phyloP scores from a whole-genome alignment of 176 grass and related monocot genomes.

The Oryza nivara region DNA sequence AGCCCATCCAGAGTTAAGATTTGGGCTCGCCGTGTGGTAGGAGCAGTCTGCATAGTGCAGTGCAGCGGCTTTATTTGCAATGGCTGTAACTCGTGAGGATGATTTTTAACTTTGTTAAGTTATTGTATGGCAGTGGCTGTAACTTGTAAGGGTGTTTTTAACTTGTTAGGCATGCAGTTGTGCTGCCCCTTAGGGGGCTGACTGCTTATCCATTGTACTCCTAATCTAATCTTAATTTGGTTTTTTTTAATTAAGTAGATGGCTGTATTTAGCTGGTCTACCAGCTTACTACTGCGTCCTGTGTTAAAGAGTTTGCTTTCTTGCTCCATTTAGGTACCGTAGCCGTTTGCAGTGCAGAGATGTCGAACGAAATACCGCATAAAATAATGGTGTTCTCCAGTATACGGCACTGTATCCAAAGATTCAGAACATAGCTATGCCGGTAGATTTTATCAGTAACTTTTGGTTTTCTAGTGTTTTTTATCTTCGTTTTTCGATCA shows the following conservation, averaged over 20 bases:
- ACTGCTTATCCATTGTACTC: slow-evolving; percentile 26
- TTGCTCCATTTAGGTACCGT: no score
- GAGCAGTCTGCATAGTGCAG: not conserved
- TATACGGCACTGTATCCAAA: no score
- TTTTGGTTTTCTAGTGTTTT: no score
- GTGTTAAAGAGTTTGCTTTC: no score
- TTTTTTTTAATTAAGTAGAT: slow-evolving; percentile 25
- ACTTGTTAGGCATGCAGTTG: not conserved
- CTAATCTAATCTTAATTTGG: slow-evolving; percentile 32
- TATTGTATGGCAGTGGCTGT: not conserved
- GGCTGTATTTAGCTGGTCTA: not conserved
- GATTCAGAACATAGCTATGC: no score
- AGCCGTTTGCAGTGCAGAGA: no score
- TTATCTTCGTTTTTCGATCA: no score
- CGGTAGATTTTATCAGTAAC: no score
- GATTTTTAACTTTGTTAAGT: not conserved
- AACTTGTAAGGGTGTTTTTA: not conserved
- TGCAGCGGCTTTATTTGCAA: not conserved
- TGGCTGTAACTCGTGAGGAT: slow-evolving; percentile 10
- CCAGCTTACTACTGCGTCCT: no score
- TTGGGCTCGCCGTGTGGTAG: slow-evolving; percentile 22
- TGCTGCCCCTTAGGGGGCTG: slow-evolving; percentile 18
- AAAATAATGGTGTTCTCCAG: no score
- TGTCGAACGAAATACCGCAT: no score
- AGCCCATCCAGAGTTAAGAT: not conserved